Evolutionary conservation across 768 basidiomycete species (phyloP).

Genomic region (Suillus fuscotomentosus): DNA sequence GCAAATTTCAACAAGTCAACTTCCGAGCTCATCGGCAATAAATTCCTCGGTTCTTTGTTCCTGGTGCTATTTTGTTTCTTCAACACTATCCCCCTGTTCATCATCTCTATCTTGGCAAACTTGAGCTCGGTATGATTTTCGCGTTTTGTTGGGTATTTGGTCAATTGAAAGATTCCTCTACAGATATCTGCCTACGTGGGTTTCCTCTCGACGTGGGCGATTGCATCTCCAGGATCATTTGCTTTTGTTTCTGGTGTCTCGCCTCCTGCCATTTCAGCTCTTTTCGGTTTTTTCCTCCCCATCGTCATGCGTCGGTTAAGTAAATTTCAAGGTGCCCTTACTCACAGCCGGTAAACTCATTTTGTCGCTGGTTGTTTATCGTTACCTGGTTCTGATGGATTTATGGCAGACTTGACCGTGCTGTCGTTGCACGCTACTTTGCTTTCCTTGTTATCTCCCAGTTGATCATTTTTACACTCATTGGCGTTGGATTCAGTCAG

Average conservation of each 20-base stretch:
- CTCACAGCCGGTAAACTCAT: conserved; percentile 26
- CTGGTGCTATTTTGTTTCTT: conserved; percentile 84
- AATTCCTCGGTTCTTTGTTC: conserved; percentile 73
- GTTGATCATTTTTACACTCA: conserved; percentile 89
- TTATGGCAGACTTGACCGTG: conserved; percentile 73
- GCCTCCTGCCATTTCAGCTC: conserved; percentile 82
- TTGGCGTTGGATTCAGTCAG: conserved; percentile 86
- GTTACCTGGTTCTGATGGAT: conserved; percentile 4
- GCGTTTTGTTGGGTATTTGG: neutral
- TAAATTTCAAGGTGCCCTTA: conserved; percentile 59
- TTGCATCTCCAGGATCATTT: conserved; percentile 64
- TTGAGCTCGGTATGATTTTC: conserved; percentile 62
- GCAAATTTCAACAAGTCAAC: conserved; percentile 78
- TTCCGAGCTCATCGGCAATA: conserved; percentile 63
- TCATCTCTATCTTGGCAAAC: conserved; percentile 92
- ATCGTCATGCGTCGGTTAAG: conserved; percentile 85
- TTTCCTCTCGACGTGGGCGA: conserved; percentile 74
- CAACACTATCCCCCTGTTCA: conserved; percentile 89
- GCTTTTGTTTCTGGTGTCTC: conserved; percentile 89
- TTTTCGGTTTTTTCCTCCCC: conserved; percentile 91
- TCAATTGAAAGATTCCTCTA: conserved; percentile 11
- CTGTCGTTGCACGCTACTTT: conserved; percentile 90
- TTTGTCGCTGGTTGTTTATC: neutral
- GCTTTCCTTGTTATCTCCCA: conserved; percentile 93
- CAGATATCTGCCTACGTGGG: conserved; percentile 55